Evolutionary conservation across 441 rosid species (phyloP), one percentile per base, ranked within the genome.

Genomic region (Jatropha podagrica): DNA sequence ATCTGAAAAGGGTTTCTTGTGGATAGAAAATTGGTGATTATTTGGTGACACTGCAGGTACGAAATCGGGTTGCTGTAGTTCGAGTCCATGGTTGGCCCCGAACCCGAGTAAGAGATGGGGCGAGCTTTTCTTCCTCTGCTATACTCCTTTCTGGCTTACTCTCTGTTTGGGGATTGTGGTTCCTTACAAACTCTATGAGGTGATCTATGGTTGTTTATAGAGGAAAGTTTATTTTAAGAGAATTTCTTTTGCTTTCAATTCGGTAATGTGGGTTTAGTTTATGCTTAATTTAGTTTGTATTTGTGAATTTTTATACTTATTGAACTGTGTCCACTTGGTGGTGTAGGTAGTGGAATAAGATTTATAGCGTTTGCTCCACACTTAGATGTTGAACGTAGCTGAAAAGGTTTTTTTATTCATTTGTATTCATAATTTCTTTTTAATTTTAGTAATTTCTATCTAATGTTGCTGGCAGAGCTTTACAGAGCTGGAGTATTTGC

Each of bases 71-170:
- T 11, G 41, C 15, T 27, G 15, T 78, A 69, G 76, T 73, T 59
- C 81, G 54, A 88, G 92, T 71, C 82, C 85, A 72, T 95, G 99
- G 99, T 58, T 95, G 66, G 88, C 99, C 54, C n/a, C 90, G 9
- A 87, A 91, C 74, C 91, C 92, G 20, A 95, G 98, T 70, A 95
- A 93, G 85, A 86, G 95, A 90, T 95, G 98, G 99, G 99, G 88
- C 17, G 99, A 93, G 78, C 88, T 93, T 71, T 95, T 95, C 86
- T 93, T 95, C 79, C 95, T 95, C 60, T 81, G 82, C 73, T 95
- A 93, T 78, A 93, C 99, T 80, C 99, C 98, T 0, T 95, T 95
- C 77, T 95, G 99, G 99, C 99, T 95, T 64, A 90, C 96, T 80
- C 95, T 95, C 42, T 90, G 88, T 61, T 81, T 93, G 75, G 99